Evolutionary conservation across 192 early-diverging fungal genomes (phyloP), one percentile per base, ranked within the genome.

Genomic region (Coemansia asiatica): DNA sequence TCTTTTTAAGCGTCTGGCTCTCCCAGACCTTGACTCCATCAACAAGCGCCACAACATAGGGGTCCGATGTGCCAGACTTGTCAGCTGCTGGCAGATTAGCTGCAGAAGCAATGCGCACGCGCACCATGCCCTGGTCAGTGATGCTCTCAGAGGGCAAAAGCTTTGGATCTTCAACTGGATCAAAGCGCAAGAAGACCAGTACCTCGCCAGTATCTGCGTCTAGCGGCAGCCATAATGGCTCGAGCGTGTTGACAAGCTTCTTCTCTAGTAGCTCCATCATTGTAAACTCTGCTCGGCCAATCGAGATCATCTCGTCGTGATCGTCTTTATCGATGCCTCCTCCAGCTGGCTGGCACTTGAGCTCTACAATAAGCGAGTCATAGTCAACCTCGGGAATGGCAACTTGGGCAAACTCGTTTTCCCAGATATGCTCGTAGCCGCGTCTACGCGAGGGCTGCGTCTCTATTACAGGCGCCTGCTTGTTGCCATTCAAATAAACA

Each of bases 1-100:
- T 88, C 84, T 93, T 91, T 71, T 92, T 92, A 38, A 87, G 23
- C 9, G 80, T 80, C 53, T 89, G 83, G 23, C 90, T 88, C 67
- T 90, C 89, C 81, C 84, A 74, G 50, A 90, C 83, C 50, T 87
- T 85, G 61, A 87, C 83, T 26, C 82, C 89, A 46, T 90, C 88
- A 6, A 90, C 26, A 55, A 70, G 64, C 63, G 91, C 87, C 38
- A 87, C 83, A 1, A 90, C 71, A 56, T 86, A 93, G 6, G 92
- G 92, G 60, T 93, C 91, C 49, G 87, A 89, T 0, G 84, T 79
- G 19, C 91, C 91, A 9, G 84, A 83, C 26, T 87, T 85, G 74
- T 93, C 91, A 7, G 85, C 90, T 33, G 88, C 88, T 12, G 84
- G 84, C 63, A 93, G 66, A 54, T 89, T 81, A 18, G 66, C 71